Evolutionary conservation across 2,329 filamentous ascomycete species (phyloP), one percentile per base, ranked within the genome.

Genomic region (Monosporascus sp.): DNA sequence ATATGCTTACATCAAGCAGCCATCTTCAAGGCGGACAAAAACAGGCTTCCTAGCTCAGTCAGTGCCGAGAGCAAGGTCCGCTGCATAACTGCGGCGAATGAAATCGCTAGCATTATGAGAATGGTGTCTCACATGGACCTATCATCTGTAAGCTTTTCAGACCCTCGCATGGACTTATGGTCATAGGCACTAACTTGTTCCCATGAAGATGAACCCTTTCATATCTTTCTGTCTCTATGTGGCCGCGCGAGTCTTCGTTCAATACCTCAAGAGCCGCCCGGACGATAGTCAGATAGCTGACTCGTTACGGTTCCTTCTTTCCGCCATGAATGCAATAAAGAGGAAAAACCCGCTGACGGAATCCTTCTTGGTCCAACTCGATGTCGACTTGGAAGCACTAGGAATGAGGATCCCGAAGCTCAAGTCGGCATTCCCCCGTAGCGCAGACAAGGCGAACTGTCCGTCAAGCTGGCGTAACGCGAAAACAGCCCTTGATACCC

Each of bases 1-100:
- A 97, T 99, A 51, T 97, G 93, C 69, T 76, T 99, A n/a, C 94
- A 99, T 65, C 94, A 99, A 73, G 94, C 93, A 2, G 94, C 94
- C 26, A 97, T 99, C 20, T 97, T 93, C 79, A 97, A 97, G 68
- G 91, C 92, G 0, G 93, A 97, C 64, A 94, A 91, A 72, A 88
- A 96, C 70, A 82, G 85, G 51, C 75, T 97, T 56, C 86, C 90
- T 1, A 75, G 81, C 1, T 86, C 87, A 19, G 86, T 97, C 47
- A 86, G 89, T 58, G 85, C 88, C 1, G 93, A 97, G 67, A 96
- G 92, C 70, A 97, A 96, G 70, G 84, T 94, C 16, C 83, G 94
- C 56, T 97, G 94, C 64, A 91, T 97, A 55, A 91, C 91, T 22
- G 91, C 93, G 14, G 94, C 94, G 27, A 91, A 92, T 53, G 92